These are phyloP conservation scores for Dictyostelium firmibasis DNA, from an alignment of 78 protist genomes.

Conservation along the genomic window DNA sequence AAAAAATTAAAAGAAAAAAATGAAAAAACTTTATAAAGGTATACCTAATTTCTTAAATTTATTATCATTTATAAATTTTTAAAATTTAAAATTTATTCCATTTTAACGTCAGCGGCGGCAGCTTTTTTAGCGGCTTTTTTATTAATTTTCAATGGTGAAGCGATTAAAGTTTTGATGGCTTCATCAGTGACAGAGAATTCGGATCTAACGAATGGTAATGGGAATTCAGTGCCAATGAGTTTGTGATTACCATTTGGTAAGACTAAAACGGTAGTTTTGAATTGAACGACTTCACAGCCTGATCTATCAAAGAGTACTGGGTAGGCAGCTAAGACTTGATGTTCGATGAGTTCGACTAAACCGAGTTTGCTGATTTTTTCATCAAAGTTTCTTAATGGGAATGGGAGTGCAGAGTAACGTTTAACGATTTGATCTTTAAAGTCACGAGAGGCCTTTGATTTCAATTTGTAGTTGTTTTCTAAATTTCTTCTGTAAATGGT, in stretches of 20 bases:
- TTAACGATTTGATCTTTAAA: constrained; percentile 82
- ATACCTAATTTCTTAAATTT: background rate
- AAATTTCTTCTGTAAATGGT: constrained; percentile 94
- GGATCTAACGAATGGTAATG: constrained; percentile 55
- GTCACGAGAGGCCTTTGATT: constrained; percentile 92
- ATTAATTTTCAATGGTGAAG: constrained; percentile 18
- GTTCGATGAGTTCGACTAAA: constrained; percentile 91
- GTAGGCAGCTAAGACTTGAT: constrained; percentile 89
- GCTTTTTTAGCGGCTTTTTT: constrained; percentile 21
- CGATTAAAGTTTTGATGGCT: background rate
- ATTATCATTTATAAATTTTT: background rate
- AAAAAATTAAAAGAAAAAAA: background rate
- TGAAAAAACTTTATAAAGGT: too few species aligned
- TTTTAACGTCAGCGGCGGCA: background rate
- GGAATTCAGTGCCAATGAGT: constrained; percentile 28
- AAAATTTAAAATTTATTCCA: background rate
- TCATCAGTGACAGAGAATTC: constrained; percentile 19
- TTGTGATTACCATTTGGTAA: constrained; percentile 72
- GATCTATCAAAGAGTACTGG: constrained; percentile 93
- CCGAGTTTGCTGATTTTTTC: constrained; percentile 91
- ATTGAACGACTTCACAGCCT: constrained; percentile 92
- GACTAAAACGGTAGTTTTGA: constrained; percentile 91
- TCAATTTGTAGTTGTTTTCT: constrained; percentile 88
- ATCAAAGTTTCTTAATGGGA: constrained; percentile 87
- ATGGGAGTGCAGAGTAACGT: constrained; percentile 74